Percentiles rank a stretch among this genome's conserved stretches.
Evolutionary conservation across 441 rosid genomes (phyloP).

Genomic region (Erodium texanum): DNA sequence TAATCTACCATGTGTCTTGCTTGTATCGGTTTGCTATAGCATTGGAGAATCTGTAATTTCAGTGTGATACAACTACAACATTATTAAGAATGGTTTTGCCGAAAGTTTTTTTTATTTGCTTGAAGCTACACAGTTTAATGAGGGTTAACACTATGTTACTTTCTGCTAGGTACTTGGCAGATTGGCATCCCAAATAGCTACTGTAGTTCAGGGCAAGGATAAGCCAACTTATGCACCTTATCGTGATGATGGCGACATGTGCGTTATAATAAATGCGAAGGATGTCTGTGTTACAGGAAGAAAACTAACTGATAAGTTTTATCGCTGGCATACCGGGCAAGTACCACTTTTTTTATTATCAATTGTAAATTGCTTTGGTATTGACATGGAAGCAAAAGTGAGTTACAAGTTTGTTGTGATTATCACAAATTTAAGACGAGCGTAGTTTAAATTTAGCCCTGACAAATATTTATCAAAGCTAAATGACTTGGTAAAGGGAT

Average conservation of each 20-base stretch:
- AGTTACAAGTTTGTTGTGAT: neutral
- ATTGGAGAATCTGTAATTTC: neutral
- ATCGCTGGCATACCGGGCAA: conserved; percentile 96
- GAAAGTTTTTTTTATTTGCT: neutral
- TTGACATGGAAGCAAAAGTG: neutral
- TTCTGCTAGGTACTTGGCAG: conserved; percentile 76
- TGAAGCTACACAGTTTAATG: neutral
- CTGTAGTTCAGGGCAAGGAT: conserved; percentile 92
- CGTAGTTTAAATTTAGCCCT: neutral
- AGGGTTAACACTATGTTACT: conserved; percentile 7
- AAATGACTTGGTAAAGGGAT: neutral
- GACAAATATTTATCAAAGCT: no score
- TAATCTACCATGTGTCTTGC: no score
- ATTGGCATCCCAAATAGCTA: conserved; percentile 87
- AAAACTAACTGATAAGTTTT: conserved; percentile 89
- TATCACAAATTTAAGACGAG: neutral
- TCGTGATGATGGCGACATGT: conserved; percentile 95
- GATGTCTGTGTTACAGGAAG: conserved; percentile 80
- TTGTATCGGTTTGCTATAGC: neutral
- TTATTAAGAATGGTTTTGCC: neutral
- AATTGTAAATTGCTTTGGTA: neutral
- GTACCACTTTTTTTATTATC: conserved; percentile 20
- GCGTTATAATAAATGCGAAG: conserved; percentile 91
- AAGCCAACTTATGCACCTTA: conserved; percentile 90
- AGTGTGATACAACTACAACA: neutral